Percentiles rank a stretch among this genome's conserved stretches.
phyloP scores from a whole-genome alignment of 352 stramenopile genomes.

The Globisporangium takayamanum region DNA sequence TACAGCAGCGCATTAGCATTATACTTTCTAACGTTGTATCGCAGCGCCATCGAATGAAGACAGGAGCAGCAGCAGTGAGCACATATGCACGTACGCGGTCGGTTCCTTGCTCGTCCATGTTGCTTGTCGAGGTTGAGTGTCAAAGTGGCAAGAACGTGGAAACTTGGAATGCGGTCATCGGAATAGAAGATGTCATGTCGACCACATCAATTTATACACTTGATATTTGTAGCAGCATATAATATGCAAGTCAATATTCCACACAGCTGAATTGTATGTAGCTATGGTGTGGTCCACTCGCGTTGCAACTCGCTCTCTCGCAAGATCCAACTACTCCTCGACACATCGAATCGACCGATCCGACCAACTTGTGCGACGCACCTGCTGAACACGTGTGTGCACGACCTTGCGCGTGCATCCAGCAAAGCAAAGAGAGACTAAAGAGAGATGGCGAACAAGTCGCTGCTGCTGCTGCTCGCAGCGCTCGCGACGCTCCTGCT shows the following conservation, averaged over 20 bases:
- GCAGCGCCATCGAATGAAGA: neutral
- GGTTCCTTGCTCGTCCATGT: constrained; percentile 8
- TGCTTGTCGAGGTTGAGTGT: neutral
- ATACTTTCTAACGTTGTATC: neutral
- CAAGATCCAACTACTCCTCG: neutral
- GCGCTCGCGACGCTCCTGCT: constrained; percentile 13
- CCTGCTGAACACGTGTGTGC: neutral
- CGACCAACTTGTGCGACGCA: neutral
- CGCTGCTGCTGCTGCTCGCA: constrained; percentile 27
- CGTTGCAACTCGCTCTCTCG: neutral
- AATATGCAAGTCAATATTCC: neutral
- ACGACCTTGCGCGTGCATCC: neutral
- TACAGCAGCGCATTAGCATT: neutral
- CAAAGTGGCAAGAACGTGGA: neutral
- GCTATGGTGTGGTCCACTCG: neutral
- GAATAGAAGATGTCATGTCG: no score
- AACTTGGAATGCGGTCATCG: no score
- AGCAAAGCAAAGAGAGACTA: neutral
- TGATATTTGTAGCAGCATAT: neutral
- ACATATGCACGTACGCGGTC: constrained; percentile 2
- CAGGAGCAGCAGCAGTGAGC: no score
- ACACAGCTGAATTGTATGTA: neutral
- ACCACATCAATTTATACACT: no score
- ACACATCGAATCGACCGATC: neutral
- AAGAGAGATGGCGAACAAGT: neutral